Evolutionary conservation across 768 basidiomycete genomes (phyloP), one percentile per base, ranked within the genome.

Genomic region (Boletus rubescentipes): DNA sequence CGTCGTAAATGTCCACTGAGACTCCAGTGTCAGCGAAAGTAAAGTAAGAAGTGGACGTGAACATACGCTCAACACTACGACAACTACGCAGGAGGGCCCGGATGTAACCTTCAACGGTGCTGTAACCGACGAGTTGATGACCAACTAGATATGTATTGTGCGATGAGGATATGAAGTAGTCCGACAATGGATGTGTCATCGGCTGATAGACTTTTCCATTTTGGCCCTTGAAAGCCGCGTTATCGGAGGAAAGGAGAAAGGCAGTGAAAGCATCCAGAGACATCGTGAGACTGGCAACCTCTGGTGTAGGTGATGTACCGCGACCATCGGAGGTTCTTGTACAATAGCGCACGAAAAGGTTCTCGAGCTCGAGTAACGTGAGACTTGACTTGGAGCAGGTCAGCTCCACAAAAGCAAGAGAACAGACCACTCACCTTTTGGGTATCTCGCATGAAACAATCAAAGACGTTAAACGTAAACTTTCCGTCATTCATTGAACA

Each of bases 131-230:
- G 4, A 93, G 79, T 63, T 95, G 93, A 64, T 90, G 80, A 0
- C 93, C 93, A 16, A 91, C 83, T 9, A 95, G 83, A 64, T 94
- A 94, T 0, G 92, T 94, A 60, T 98, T 98, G 67, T 98, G 95
- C 9, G 90, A 93, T 11, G 90, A 86, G 4, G 90, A 93, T 64
- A 95, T 82, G 64, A 78, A 92, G 67, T 98, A 98, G 53, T 98
- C 90, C 2, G 85, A 82, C 14, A 97, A 75, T 1, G 96, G 93
- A 1, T 81, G 76, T 1, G 87, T 88, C 97, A 98, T 98, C 61
- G 97, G 88, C 46, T 94, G 91, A 68, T 77, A 78, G 6, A 86
- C 72, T 15, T 75, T 72, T 30, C 70, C 69, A 35, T 84, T 77
- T 58, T 83, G 79, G 36, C 82, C 79, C 6, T 76, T 61, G 59